Evolutionary conservation across 2,329 filamentous ascomycete species (phyloP).

Genomic region (Penicillium sp.): DNA sequence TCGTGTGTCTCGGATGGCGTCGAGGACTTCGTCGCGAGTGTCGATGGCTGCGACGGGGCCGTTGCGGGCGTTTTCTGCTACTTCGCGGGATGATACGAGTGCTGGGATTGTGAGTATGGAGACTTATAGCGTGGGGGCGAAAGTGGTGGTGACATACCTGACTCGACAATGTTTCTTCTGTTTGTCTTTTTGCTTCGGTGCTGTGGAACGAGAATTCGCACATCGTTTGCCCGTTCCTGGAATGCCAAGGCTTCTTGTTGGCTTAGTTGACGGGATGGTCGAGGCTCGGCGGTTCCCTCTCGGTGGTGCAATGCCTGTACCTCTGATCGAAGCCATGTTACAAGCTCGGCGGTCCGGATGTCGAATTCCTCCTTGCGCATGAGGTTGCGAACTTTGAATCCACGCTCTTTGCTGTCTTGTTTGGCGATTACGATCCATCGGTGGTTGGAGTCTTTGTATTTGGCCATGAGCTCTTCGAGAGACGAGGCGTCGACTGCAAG

Average conservation of each 20-base stretch:
- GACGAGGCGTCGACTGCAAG: conserved; percentile 77
- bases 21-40: conserved; percentile 79
- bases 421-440: conserved; percentile 90
- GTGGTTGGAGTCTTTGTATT: conserved; percentile 75
- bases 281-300: conserved; percentile 50
- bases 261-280: conserved; percentile 41
- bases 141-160: conserved; percentile 58
- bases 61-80: conserved; percentile 70
- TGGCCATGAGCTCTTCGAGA: conserved; percentile 68
- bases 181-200: conserved; percentile 92
- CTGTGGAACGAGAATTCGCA: conserved; percentile 79
- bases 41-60: conserved; percentile 87
- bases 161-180: conserved; percentile 80
- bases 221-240: conserved; percentile 64
- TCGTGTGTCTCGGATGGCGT: conserved; percentile 70
- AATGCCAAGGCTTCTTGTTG: conserved; percentile 41
- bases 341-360: conserved; percentile 69
- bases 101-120: conserved; percentile 36
- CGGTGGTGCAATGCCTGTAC: conserved; percentile 75
- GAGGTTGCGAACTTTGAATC: conserved; percentile 76
- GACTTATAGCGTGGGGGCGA: not conserved
- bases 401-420: conserved; percentile 56
- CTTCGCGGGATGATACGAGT: conserved; percentile 57
- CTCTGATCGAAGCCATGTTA: conserved; percentile 79
- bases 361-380: conserved; percentile 80